phyloP scores from a whole-genome alignment of 805 yeast genomes.

The Ogataea chonburiensis region DNA sequence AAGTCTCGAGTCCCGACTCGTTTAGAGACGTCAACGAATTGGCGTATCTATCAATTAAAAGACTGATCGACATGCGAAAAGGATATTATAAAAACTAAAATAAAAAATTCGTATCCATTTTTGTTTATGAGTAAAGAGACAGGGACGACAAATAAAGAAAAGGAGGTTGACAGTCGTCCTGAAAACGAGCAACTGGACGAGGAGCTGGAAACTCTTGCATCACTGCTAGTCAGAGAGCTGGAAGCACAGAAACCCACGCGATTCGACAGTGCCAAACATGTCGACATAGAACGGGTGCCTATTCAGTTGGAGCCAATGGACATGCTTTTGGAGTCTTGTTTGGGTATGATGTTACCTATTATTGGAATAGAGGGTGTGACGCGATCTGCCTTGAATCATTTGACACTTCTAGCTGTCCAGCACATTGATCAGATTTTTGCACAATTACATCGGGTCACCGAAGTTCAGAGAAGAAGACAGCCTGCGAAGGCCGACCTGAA shows the following conservation, averaged over 20 bases:
- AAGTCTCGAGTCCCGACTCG: constrained; percentile 15
- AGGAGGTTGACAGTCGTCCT: constrained; percentile 1
- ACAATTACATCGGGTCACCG: constrained; percentile 49
- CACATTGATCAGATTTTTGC: constrained; percentile 40
- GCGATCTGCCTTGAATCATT: constrained; percentile 38
- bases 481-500: constrained; percentile 53
- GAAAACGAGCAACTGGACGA: constrained; percentile 2
- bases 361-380: constrained; percentile 31
- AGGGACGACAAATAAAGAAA: not conserved
- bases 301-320: constrained; percentile 32
- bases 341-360: constrained; percentile 38
- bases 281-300: constrained; percentile 4
- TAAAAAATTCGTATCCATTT: not conserved
- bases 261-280: constrained; percentile 6
- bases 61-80: constrained; percentile 15
- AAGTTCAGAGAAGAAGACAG: constrained; percentile 57
- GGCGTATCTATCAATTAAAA: constrained; percentile 18
- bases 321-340: constrained; percentile 31
- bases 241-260: constrained; percentile 2
- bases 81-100: constrained; percentile 1
- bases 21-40: constrained; percentile 12
- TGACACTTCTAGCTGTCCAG: constrained; percentile 35
- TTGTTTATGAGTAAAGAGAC: constrained; percentile 8
- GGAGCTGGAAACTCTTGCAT: constrained; percentile 1
- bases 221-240: constrained; percentile 3